Evolutionary conservation across 768 basidiomycete species (phyloP).

Genomic region (Leccinum subgranulosum): DNA sequence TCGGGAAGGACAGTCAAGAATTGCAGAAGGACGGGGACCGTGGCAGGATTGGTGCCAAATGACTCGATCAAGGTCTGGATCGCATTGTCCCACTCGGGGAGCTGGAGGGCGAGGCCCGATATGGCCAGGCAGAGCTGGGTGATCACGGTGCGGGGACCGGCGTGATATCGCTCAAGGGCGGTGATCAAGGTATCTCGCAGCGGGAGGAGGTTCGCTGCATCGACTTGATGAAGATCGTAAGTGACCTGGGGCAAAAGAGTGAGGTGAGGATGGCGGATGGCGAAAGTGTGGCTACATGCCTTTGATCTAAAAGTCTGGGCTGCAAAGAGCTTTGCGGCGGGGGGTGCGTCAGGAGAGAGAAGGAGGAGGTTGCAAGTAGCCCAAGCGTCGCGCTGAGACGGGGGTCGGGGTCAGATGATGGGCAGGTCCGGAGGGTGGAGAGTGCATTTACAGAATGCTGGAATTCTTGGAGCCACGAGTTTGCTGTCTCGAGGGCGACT

Average conservation of each 20-base stretch:
- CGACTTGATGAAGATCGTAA: constrained; percentile 91
- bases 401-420: constrained; percentile 69
- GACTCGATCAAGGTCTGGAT: constrained; percentile 78
- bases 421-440: constrained; percentile 61
- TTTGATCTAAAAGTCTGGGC: constrained; percentile 96
- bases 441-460: constrained; percentile 96
- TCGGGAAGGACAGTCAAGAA: constrained; percentile 92
- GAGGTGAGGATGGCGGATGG: constrained; percentile 24
- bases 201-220: constrained; percentile 64
- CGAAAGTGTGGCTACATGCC: constrained; percentile 44
- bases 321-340: constrained; percentile 85
- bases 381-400: constrained; percentile 93
- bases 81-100: constrained; percentile 80
- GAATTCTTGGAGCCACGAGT: constrained; percentile 96
- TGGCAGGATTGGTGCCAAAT: constrained; percentile 81
- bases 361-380: constrained; percentile 90
- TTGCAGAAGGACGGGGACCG: constrained; percentile 80
- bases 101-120: constrained; percentile 86
- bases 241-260: constrained; percentile 64
- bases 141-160: constrained; percentile 80
- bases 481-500: constrained; percentile 77
- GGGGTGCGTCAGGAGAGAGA: constrained; percentile 71
- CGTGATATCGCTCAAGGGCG: constrained; percentile 67
- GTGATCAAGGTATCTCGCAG: constrained; percentile 84
- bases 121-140: constrained; percentile 89